Conservation (phyloP, 1,139 yeast species). For the Hemisphaericaspora lyxosophila region DNA sequence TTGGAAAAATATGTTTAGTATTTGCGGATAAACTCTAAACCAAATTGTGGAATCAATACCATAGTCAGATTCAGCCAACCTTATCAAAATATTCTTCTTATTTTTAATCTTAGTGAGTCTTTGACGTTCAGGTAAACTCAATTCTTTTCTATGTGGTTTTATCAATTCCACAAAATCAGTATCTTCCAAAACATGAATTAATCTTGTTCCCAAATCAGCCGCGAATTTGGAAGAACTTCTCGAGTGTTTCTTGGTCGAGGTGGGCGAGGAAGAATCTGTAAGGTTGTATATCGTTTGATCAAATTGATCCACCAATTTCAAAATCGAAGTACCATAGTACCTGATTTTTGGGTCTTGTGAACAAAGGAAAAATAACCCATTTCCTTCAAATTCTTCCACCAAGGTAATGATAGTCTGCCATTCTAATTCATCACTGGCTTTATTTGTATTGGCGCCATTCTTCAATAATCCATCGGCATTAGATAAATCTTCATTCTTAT, state of each 20-base stretch:
- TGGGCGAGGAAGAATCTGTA: conserved; percentile 23
- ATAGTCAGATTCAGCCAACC: conserved; percentile 84
- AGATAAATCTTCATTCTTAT: conserved; percentile 34
- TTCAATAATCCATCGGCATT: conserved; percentile 17
- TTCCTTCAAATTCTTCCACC: conserved; percentile 93
- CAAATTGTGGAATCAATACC: conserved; percentile 96
- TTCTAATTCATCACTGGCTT: conserved; percentile 66
- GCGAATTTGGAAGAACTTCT: conserved; percentile 70
- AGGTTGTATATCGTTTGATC: conserved; percentile 73
- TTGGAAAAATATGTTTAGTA: conserved; percentile 71
- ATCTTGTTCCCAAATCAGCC: conserved; percentile 75
- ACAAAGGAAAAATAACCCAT: conserved; percentile 87
- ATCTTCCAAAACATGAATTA: conserved; percentile 74
- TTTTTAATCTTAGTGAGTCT: conserved; percentile 64
- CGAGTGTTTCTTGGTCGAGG: conserved; percentile 37
- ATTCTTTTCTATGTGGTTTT: conserved; percentile 54
- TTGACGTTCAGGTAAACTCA: conserved; percentile 80
- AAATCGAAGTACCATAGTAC: conserved; percentile 68
- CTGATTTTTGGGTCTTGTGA: conserved; percentile 81
- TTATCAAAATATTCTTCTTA: conserved; percentile 63
- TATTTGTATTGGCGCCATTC: conserved; percentile 21
- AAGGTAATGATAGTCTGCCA: conserved; percentile 78
- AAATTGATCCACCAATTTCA: conserved; percentile 76
- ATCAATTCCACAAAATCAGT: conserved; percentile 69
- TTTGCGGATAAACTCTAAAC: conserved; percentile 82